Base-by-base conservation (phyloP, 768 basidiomycete species). In the Grammothele lineata region DNA sequence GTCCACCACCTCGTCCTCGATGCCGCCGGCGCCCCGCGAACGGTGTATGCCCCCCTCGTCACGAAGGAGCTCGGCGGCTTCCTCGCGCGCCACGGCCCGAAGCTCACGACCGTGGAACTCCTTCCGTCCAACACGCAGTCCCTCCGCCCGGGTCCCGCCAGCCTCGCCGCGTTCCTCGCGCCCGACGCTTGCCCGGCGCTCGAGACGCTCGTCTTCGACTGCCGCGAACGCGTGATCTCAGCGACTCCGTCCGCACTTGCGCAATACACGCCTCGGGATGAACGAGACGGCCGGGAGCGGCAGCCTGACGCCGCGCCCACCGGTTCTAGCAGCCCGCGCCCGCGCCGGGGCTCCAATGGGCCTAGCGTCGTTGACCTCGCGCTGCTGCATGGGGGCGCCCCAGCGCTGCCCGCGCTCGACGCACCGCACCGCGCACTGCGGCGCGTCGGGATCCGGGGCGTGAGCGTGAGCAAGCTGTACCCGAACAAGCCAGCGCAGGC, bases 401-500 rank as follows among this genome's bases (percentile, higher is more conserved):
- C 43, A 26, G 38, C 48, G 12, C 26, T 38, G 19, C 46, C 51
- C n/a, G 39, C 35, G 42, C 48, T 57, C 37, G 45, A 42, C 32
- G 38, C 22, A 22, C 45, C 57, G 40, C 57, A 58, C 41, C 60
- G 62, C 21, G 54, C 66, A 19, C 63, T 81, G 35, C 73, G 74
- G 24, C 70, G 72, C 40, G 71, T 77, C 43, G 76, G 73, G 12
- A 58, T 79, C 40, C 69, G 71, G 19, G 71, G 71, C 19, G 62
- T 76, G 27, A 62, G 63, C 33, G 62, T 71, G 7, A 70, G 73
- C 27, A 55, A 59, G 35, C 65, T 81, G 35, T 74, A 74, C 56
- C 72, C 73, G 22, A 68, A 70, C 54, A 70, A 70, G 43, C 52
- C 64, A 21, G 61, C 67, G 23, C 48, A 47, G 27, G 61, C 66